Evolutionary conservation across 805 yeast species (phyloP).

Genomic region (Nakazawaea ambrosiae): DNA sequence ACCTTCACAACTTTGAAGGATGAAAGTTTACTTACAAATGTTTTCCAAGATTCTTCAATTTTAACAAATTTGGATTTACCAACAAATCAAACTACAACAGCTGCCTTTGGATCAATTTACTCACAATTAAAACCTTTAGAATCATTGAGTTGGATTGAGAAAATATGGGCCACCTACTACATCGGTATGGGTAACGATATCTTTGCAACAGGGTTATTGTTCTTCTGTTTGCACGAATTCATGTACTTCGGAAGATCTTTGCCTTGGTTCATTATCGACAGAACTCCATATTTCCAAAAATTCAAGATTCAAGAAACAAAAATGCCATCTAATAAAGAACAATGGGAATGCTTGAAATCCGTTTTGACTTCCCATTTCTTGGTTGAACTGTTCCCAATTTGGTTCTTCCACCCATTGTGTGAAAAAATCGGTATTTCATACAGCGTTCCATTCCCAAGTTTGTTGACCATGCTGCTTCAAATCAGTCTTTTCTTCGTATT

Average conservation of each 20-base stretch:
- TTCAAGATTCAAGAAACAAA: conserved; percentile 88
- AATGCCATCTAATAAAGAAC: conserved; percentile 74
- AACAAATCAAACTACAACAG: not conserved
- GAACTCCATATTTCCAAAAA: conserved; percentile 75
- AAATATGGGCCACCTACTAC: conserved; percentile 86
- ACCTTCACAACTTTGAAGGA: too few species aligned
- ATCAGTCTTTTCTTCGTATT: conserved; percentile 70
- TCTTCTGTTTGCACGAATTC: conserved; percentile 77
- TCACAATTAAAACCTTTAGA: conserved; percentile 19
- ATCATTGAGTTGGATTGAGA: conserved; percentile 47
- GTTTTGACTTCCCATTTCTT: conserved; percentile 83
- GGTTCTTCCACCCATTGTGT: conserved; percentile 95
- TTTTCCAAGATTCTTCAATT: conserved; percentile 3
- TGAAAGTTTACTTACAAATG: conserved; percentile 4
- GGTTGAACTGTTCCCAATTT: conserved; percentile 93
- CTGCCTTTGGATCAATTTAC: conserved; percentile 18
- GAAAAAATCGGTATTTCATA: conserved; percentile 69
- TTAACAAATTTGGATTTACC: not conserved
- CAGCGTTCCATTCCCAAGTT: conserved; percentile 79
- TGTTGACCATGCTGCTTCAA: conserved; percentile 53
- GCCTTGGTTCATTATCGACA: conserved; percentile 89
- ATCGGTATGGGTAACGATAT: conserved; percentile 79
- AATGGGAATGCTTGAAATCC: conserved; percentile 84
- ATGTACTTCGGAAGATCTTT: conserved; percentile 88
- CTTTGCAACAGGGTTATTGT: conserved; percentile 84